Percentiles rank a stretch among this genome's conserved stretches.
These are phyloP conservation scores for Chamaecyparis obtusa DNA, from an alignment of 75 land plant species.

Conservation along the genomic window DNA sequence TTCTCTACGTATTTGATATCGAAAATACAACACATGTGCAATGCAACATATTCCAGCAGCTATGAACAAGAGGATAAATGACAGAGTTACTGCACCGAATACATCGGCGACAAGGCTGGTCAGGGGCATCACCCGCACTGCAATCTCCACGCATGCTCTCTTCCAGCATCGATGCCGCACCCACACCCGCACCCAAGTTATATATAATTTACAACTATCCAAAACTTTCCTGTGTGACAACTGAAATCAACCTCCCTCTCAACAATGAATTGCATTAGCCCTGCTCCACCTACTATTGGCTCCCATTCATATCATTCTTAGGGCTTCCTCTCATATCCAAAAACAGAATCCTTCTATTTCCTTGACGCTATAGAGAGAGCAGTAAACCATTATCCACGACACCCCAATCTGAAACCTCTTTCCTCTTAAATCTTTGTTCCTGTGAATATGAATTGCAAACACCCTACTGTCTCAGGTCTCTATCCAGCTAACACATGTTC, in stretches of 20 bases:
- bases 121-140: constrained; percentile 93
- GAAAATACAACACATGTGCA: constrained; percentile 61
- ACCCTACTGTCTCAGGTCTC: neutral
- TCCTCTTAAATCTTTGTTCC: neutral
- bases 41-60: constrained; percentile 64
- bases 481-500: neutral
- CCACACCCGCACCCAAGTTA: neutral
- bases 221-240: neutral
- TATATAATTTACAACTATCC: neutral
- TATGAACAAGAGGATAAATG: constrained; percentile 50
- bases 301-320: neutral
- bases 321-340: neutral
- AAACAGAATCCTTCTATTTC: neutral
- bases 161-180: constrained; percentile 56
- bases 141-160: constrained; percentile 82
- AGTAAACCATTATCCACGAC: neutral
- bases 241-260: neutral
- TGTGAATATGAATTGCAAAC: neutral
- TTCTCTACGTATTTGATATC: constrained; percentile 40
- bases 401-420: neutral
- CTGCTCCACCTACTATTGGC: neutral
- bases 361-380: neutral
- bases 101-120: constrained; percentile 82
- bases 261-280: constrained; percentile 3
- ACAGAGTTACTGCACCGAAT: constrained; percentile 81